Evolutionary conservation across 139 green algal species (phyloP).

Genomic region (Raphidocelis subcapitata): DNA sequence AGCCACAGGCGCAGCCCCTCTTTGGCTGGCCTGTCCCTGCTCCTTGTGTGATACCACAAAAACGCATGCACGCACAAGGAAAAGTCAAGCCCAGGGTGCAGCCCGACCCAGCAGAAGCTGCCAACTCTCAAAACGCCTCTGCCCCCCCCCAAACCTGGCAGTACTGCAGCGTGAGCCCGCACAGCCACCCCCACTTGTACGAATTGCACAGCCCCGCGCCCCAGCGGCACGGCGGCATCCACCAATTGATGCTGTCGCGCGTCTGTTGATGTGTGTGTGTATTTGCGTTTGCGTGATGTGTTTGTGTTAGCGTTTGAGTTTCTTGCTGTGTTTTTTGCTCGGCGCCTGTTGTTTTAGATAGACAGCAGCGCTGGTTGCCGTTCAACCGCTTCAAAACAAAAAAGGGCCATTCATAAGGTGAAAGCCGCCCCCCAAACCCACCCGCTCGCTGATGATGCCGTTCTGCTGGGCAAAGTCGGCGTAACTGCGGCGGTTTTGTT

Average conservation of each 20-base stretch:
- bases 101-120: too few species aligned
- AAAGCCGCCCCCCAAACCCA: slow-evolving; percentile 1
- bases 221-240: slow-evolving; percentile 57
- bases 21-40: too few species aligned
- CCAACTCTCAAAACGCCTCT: too few species aligned
- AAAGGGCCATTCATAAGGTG: too few species aligned
- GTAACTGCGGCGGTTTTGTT: slow-evolving; percentile 53
- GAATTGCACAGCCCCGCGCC: slow-evolving; percentile 57
- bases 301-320: not conserved
- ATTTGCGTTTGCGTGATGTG: not conserved
- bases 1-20: too few species aligned
- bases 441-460: slow-evolving; percentile 60
- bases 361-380: too few species aligned
- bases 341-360: too few species aligned
- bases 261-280: slow-evolving; percentile 21
- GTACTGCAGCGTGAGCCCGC: slow-evolving; percentile 66
- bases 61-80: slow-evolving; percentile 12
- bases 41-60: too few species aligned
- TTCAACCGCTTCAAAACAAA: too few species aligned
- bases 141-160: slow-evolving; percentile 49
- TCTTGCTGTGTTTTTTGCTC: too few species aligned
- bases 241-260: slow-evolving; percentile 43
- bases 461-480: slow-evolving; percentile 76
- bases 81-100: too few species aligned
- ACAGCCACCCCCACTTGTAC: slow-evolving; percentile 53